Conservation (phyloP, 306 rosid genomes). For the Mucuna pruriens region DNA sequence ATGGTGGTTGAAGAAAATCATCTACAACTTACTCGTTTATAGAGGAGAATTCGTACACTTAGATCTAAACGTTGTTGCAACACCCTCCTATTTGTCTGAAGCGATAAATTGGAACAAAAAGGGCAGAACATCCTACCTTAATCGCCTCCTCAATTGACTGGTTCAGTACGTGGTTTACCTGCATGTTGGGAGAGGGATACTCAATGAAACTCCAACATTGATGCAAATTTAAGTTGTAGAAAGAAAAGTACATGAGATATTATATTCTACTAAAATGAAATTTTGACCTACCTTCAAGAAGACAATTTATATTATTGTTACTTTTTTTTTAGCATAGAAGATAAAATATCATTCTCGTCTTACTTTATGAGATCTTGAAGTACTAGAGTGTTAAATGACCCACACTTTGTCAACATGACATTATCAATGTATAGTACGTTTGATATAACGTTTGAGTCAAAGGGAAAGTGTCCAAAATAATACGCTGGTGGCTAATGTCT, state of each 20-base stretch:
- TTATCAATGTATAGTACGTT: background rate
- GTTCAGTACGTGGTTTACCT: background rate
- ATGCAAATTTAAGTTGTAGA: background rate
- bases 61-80: background rate
- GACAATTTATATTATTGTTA: background rate
- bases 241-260: slow-evolving; percentile 4
- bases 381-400: slow-evolving; percentile 12
- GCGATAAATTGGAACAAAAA: background rate
- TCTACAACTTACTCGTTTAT: background rate
- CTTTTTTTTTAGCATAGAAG: background rate
- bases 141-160: background rate
- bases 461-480: slow-evolving; percentile 16
- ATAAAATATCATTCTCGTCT: slow-evolving; percentile 22
- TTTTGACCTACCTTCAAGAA: background rate
- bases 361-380: background rate
- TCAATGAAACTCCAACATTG: background rate
- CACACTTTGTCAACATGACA: slow-evolving; percentile 20
- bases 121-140: background rate
- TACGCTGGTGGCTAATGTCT: background rate
- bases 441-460: slow-evolving; percentile 7
- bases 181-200: background rate
- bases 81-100: background rate
- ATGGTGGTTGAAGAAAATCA: background rate
- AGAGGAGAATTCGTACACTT: background rate
- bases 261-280: slow-evolving; percentile 11